These are phyloP conservation scores for Isabelozyma gotoi DNA, from an alignment of 805 yeast genomes.

Conservation along the genomic window DNA sequence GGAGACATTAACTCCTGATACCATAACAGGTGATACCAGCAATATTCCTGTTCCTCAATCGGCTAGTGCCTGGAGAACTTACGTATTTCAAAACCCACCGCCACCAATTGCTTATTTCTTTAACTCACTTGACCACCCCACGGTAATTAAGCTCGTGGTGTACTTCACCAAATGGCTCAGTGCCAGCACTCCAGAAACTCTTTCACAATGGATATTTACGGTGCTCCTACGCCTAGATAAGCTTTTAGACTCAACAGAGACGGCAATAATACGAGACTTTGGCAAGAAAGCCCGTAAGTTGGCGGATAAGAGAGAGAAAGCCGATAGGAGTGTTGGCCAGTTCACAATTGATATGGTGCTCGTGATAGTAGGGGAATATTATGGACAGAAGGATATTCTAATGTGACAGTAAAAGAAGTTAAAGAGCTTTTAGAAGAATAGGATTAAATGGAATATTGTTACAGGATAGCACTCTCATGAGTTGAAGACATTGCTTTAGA, in stretches of 20 bases:
- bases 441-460: too few species aligned
- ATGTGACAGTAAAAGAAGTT: not conserved
- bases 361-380: slow-evolving; percentile 30
- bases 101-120: slow-evolving; percentile 23
- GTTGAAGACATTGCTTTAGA: too few species aligned
- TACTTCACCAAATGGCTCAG: slow-evolving; percentile 40
- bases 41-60: slow-evolving; percentile 17
- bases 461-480: too few species aligned
- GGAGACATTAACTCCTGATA: not conserved
- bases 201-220: slow-evolving; percentile 37
- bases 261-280: slow-evolving; percentile 33
- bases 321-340: slow-evolving; percentile 7
- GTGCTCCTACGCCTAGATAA: slow-evolving; percentile 35
- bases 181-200: slow-evolving; percentile 19
- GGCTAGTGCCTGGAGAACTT: slow-evolving; percentile 31
- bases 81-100: slow-evolving; percentile 25
- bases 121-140: slow-evolving; percentile 25
- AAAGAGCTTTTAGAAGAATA: not conserved
- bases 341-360: slow-evolving; percentile 32
- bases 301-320: slow-evolving; percentile 6
- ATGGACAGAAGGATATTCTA: slow-evolving; percentile 34
- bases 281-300: slow-evolving; percentile 38
- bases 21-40: not conserved
- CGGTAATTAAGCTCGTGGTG: slow-evolving; percentile 32
- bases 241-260: slow-evolving; percentile 31